phyloP scores from a whole-genome alignment of 2,329 filamentous ascomycete genomes.

The Clathrospora elynae region DNA sequence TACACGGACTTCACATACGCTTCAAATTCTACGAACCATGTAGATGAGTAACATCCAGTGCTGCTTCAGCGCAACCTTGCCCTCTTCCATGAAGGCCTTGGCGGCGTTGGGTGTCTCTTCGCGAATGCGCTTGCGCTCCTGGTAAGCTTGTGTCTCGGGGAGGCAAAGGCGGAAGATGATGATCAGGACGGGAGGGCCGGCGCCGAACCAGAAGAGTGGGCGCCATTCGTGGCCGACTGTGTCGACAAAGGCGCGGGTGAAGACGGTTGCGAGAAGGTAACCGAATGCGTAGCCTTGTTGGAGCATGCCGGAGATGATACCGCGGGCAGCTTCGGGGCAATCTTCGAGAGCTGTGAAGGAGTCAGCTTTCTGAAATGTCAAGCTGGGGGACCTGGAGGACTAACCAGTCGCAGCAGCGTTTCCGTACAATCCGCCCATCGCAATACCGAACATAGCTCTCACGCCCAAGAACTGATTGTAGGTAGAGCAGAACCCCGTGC shows the following conservation, averaged over 20 bases:
- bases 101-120: conserved; percentile 63
- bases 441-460: conserved; percentile 65
- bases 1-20: too few relatives aligned
- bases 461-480: conserved; percentile 64
- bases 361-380: conserved; percentile 1
- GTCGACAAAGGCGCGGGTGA: conserved; percentile 67
- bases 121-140: conserved; percentile 68
- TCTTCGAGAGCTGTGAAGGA: conserved; percentile 59
- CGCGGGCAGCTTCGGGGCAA: conserved; percentile 62
- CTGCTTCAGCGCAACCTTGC: conserved; percentile 74
- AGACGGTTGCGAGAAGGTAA: conserved; percentile 65
- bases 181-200: conserved; percentile 77
- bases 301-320: conserved; percentile 65
- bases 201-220: conserved; percentile 87
- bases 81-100: conserved; percentile 73
- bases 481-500: conserved; percentile 63
- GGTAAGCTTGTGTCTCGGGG: conserved; percentile 77
- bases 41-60: conserved; percentile 84
- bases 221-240: conserved; percentile 82
- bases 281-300: conserved; percentile 69
- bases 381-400: not conserved
- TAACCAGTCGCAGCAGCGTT: conserved; percentile 62
- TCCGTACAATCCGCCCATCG: conserved; percentile 68
- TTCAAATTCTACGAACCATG: too few relatives aligned
- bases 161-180: conserved; percentile 78